These are phyloP conservation scores for Moesziomyces sp. DNA, from an alignment of 1,284 basidiomycete genomes.

Conservation along the genomic window DNA sequence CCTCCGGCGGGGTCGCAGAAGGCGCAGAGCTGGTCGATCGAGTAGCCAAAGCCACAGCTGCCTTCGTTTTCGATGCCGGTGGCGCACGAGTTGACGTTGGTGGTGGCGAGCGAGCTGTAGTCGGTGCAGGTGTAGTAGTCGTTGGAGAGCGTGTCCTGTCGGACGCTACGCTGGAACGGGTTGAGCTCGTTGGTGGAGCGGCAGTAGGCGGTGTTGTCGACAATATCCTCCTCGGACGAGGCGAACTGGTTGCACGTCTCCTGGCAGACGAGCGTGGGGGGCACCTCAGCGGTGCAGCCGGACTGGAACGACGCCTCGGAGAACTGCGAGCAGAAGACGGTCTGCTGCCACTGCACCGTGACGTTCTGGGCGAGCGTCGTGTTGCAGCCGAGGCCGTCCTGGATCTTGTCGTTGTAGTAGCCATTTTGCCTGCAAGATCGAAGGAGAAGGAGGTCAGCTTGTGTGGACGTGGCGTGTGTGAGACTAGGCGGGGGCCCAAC, in stretches of 20 bases:
- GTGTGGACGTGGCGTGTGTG: background rate
- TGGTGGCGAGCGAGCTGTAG: constrained; percentile 68
- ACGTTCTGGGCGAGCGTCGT: constrained; percentile 50
- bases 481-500: background rate
- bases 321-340: constrained; percentile 62
- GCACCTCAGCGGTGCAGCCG: constrained; percentile 51
- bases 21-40: constrained; percentile 68
- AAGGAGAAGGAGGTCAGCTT: constrained; percentile 1
- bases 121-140: constrained; percentile 68
- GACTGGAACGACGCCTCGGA: constrained; percentile 55
- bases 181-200: constrained; percentile 52
- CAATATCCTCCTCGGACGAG: constrained; percentile 49
- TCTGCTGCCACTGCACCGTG: constrained; percentile 60
- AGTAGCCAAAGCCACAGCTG: constrained; percentile 70
- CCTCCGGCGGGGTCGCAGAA: constrained; percentile 66
- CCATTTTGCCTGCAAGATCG: constrained; percentile 47
- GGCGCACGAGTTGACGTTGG: constrained; percentile 68
- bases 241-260: constrained; percentile 58
- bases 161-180: constrained; percentile 48
- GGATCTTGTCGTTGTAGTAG: constrained; percentile 59
- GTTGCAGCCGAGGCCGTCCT: constrained; percentile 56
- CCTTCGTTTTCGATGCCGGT: constrained; percentile 68
- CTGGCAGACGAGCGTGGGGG: constrained; percentile 61
- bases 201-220: constrained; percentile 60
- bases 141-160: constrained; percentile 64